Evolutionary conservation across 78 protist genomes (phyloP), one percentile per base, ranked within the genome.

Genomic region (Dictyostelium intermedium): DNA sequence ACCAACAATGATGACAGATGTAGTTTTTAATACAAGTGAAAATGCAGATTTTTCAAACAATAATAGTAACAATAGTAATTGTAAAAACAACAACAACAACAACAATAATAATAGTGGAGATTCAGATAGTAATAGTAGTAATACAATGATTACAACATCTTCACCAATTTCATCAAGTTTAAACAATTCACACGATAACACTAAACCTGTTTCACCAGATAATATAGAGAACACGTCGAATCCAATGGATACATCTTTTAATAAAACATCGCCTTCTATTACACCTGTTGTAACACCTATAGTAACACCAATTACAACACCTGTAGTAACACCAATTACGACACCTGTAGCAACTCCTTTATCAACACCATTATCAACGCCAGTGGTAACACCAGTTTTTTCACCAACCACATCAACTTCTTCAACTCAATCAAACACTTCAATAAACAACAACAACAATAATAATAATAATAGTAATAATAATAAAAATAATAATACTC

Each of bases 141-240:
- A 66, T 66, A 20, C 11, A 11, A 27, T 66, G 35, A 25, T 66
- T 13, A 53, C 63, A 25, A 66, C 74, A 27, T 27, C 74, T 27
- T 66, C 74, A 27, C 74, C 74, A 66, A 73, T 25, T 35, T 35
- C 34, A 73, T 73, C 47, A 77, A 77, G 60, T 77, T n/a, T 43
- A 77, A 41, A 35, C n/a, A 41, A n/a, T 35, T 43, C 82, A 39
- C 32, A 10, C 7, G 82, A 77, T n/a, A 77, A 43, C 8, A 18
- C 60, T 20, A 77, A 50, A 27, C 61, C 69, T 45, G 60, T 80
- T 25, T 50, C 85, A 25, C 85, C 85, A 5, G 85, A 80, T 47
- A 37, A 37, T 27, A 66, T 56, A 56, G 66, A 56, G 8, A 56
- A 20, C 27, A 56, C 66, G 20, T 56, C 66, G 5, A 50, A 50